phyloP scores from a whole-genome alignment of 257 asterid species.

The Plectranthus barbatus region DNA sequence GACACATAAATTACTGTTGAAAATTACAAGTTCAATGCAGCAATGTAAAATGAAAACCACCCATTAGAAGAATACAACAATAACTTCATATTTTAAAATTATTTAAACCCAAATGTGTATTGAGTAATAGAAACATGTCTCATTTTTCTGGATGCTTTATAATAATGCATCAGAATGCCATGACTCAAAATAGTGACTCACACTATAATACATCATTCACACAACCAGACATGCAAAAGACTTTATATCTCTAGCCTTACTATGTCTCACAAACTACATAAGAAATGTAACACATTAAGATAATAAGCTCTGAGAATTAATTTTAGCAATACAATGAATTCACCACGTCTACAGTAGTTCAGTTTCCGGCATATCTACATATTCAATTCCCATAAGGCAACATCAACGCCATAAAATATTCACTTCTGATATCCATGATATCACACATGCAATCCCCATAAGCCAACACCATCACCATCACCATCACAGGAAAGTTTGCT shows the following conservation, averaged over 20 bases:
- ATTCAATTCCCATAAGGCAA: neutral
- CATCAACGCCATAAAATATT: neutral
- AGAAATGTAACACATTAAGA: neutral
- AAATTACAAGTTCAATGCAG: neutral
- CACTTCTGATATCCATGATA: neutral
- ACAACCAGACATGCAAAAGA: neutral
- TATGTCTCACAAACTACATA: neutral
- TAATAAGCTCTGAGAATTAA: neutral
- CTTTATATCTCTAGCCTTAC: neutral
- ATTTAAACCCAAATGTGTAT: neutral
- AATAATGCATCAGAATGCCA: neutral
- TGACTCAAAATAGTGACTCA: neutral
- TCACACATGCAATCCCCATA: neutral
- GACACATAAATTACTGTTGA: neutral
- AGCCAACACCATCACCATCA: neutral
- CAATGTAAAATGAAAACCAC: constrained; percentile 7
- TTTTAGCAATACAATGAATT: neutral
- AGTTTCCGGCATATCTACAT: neutral
- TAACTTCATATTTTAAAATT: neutral
- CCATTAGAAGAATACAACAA: neutral
- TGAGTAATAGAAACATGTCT: neutral
- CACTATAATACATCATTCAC: neutral
- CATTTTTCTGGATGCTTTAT: neutral
- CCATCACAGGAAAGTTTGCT: neutral
- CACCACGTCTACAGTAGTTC: neutral